Conservation (phyloP, 352 stramenopile genomes). For the Peronospora destructor region DNA sequence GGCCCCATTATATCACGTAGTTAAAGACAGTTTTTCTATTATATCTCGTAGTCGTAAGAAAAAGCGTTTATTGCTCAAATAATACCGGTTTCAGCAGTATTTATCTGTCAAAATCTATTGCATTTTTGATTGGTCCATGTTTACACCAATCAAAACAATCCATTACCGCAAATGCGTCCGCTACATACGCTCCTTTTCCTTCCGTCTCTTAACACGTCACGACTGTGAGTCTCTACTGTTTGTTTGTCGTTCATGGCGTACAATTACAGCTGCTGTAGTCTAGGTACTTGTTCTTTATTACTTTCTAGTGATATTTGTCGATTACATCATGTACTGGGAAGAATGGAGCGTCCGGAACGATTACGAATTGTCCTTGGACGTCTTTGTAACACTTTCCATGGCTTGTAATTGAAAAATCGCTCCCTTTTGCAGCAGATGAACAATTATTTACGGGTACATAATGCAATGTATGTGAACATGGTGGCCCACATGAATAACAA, state of each 20-base stretch:
- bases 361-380: slow-evolving; percentile 40
- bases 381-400: slow-evolving; percentile 27
- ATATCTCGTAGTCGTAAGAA: no score
- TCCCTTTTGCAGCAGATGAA: slow-evolving; percentile 32
- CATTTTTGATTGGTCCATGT: no score
- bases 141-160: not conserved
- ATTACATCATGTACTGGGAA: slow-evolving; percentile 35
- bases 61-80: slow-evolving; percentile 11
- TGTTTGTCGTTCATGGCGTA: slow-evolving; percentile 30
- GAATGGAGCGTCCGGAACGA: slow-evolving; percentile 46
- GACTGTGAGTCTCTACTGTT: slow-evolving; percentile 18
- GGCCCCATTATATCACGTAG: slow-evolving; percentile 37
- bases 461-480: slow-evolving; percentile 48
- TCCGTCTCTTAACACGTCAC: slow-evolving; percentile 8
- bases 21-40: no score
- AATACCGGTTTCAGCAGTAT: no score
- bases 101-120: no score
- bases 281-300: slow-evolving; percentile 31
- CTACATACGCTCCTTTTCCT: slow-evolving; percentile 20
- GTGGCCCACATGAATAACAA: slow-evolving; percentile 42
- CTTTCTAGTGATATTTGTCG: slow-evolving; percentile 48
- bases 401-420: slow-evolving; percentile 18
- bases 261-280: slow-evolving; percentile 21
- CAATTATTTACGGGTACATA: slow-evolving; percentile 59
- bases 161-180: slow-evolving; percentile 11